Conservation (phyloP, 169 alveolate genomes). For the Eimeria sp. region DNA sequence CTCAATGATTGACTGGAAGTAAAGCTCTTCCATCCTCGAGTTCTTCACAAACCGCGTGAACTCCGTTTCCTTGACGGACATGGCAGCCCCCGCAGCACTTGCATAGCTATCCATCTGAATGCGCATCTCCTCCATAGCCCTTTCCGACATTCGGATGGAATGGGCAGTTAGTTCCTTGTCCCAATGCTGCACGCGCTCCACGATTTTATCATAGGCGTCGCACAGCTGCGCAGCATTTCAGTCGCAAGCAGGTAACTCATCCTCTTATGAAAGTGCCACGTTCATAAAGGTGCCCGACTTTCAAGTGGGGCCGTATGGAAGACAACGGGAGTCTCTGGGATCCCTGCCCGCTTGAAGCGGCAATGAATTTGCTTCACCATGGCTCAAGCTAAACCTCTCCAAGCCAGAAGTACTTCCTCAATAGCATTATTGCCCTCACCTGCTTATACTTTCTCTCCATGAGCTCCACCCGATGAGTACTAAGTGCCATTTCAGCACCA, state of each 20-base stretch:
- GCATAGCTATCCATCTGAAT: constrained; percentile 75
- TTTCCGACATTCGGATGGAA: constrained; percentile 66
- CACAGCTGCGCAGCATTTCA: constrained; percentile 39
- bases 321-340: not conserved
- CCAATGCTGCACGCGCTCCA: constrained; percentile 70
- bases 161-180: constrained; percentile 60
- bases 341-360: not conserved
- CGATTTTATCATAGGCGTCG: constrained; percentile 44
- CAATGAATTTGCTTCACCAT: not conserved
- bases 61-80: constrained; percentile 71
- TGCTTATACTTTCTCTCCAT: constrained; percentile 64
- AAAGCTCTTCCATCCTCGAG: constrained; percentile 71
- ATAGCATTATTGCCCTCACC: not conserved
- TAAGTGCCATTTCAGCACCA: constrained; percentile 74
- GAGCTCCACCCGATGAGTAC: constrained; percentile 67
- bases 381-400: not conserved
- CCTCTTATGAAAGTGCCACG: not conserved
- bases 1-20: constrained; percentile 62
- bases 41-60: constrained; percentile 68
- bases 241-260: not conserved
- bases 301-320: not conserved
- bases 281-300: not conserved
- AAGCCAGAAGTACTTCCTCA: not conserved
- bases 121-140: constrained; percentile 77
- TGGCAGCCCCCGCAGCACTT: constrained; percentile 66